Base-by-base conservation (phyloP, 2,329 filamentous ascomycete genomes). In the Sporothrix luriei region DNA sequence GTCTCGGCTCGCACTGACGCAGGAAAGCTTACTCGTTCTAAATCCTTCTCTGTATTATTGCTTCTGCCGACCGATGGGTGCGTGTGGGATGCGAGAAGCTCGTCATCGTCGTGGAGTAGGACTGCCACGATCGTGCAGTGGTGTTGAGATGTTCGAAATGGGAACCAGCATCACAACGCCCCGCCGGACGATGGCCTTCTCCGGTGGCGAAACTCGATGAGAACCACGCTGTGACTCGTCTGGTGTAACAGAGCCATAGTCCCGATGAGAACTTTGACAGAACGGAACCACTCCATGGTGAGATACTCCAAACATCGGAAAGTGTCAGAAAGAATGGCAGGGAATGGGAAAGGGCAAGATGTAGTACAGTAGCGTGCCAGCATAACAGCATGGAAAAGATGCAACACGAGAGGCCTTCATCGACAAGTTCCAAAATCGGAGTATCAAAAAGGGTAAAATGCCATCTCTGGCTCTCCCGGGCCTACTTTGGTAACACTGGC, bases 1-100 rank as follows among this genome's bases (percentile, higher is more conserved):
- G 48, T 19, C 57, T 62, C 52, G 55, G 46, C 67, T 61, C 48
- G 21, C n/a, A 46, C 62, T 62, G 67, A 57, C 46, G 40, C 7
- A 62, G 33, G 40, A 54, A 62, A 68, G 66, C 66, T 68, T 68
- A 61, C 11, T 57, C n/a, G 51, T 40, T 51, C 19, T 49, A 40
- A 51, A 68, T 24, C 29, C 64, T 66, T 66, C 14, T 54, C 4
- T 13, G 46, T 61, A 11, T 40, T 52, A 52, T 24, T 54, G 46
- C 33, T 66, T 11, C 29, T 48, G 19, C 29, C 29, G 46, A 26
- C 48, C 26, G 29, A 46, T 7, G 57, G 48, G 9, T 11, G 48
- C 24, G 29, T 5, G 40, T 10, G 46, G 14, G n/a, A 19, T 16
- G 62, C n/a, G 13, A 10, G 16, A 9, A 11, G 24, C 26, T 29